Evolutionary conservation across 2,329 filamentous ascomycete genomes (phyloP), one percentile per base, ranked within the genome.

Genomic region (Nemania serpens): DNA sequence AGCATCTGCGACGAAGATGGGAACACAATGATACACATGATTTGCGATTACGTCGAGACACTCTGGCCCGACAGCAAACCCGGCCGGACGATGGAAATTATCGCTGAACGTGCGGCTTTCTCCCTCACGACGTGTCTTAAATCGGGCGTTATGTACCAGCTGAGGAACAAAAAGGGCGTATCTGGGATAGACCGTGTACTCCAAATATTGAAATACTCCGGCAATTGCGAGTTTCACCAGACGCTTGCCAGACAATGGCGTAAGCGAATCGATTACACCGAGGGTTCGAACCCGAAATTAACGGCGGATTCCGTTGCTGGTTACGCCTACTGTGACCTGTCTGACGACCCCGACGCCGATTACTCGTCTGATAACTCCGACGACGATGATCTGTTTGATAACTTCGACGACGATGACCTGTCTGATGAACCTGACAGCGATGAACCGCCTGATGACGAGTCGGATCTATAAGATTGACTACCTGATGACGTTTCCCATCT

Each of bases 11-110:
- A 68, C 22, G 47, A 58, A 37, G 11, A 59, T 15, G 66, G 66
- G n/a, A 63, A 69, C 49, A 61, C 63, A 11, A 61, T 67, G 3
- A 29, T 67, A 11, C 63, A 52, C 45, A 64, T 68, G 48, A 59
- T 69, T 50, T 69, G 66, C 51, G 29, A 61, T 15, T 47, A 39
- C n/a, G 63, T 64, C 33, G 58, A 66, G n/a, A 49, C 22, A 3
- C 39, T 47, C 15, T 57, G 48, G 52, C 57, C 52, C 2, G 42
- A 58, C 20, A 49, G 42, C 13, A 53, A 64, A 10, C 20, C 49
- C 6, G 36, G 60, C 15, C 58, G 29, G 54, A 55, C 52, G n/a
- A 59, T 63, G 25, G 37, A 41, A 4, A 20, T 11, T 12, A 59
- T 64, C 15, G 63, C 61, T 15, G 13, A 33, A 13, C 50, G 57